A percentile compares a stretch with the other conserved stretches of the same genome.
These are phyloP conservation scores for Barnettozyma salicaria DNA, from an alignment of 805 yeast species.

Conservation along the genomic window DNA sequence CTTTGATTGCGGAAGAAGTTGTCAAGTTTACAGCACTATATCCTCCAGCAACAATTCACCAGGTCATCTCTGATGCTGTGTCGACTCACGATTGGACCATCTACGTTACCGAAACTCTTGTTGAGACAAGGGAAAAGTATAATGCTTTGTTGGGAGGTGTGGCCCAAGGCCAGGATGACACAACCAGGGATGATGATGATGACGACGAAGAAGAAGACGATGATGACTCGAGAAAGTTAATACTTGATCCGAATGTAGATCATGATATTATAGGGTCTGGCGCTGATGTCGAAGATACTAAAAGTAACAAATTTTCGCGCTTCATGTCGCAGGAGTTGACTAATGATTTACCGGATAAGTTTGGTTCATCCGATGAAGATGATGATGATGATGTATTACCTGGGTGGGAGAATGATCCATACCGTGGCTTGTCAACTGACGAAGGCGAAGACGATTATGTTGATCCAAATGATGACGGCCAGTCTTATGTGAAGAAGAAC, in stretches of 20 bases:
- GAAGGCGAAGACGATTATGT: slow-evolving; percentile 62
- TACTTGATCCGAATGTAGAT: slow-evolving; percentile 32
- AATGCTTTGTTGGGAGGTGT: slow-evolving; percentile 89
- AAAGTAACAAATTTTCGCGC: slow-evolving; percentile 29
- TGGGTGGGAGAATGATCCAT: slow-evolving; percentile 15
- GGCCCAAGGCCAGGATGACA: slow-evolving; percentile 28
- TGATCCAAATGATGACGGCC: slow-evolving; percentile 80
- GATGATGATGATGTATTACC: slow-evolving; percentile 29
- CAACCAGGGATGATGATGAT: slow-evolving; percentile 29
- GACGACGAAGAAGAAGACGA: slow-evolving; percentile 31
- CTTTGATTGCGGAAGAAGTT: slow-evolving; percentile 90
- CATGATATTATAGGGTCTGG: slow-evolving; percentile 29
- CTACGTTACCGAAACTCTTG: slow-evolving; percentile 76
- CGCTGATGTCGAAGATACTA: slow-evolving; percentile 17
- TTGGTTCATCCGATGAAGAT: slow-evolving; percentile 48
- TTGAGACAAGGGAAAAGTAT: slow-evolving; percentile 88
- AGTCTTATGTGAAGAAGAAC: slow-evolving; percentile 56
- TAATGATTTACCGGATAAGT: slow-evolving; percentile 49
- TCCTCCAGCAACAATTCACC: slow-evolving; percentile 27
- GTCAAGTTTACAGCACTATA: slow-evolving; percentile 60
- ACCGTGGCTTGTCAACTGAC: slow-evolving; percentile 16
- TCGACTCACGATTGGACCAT: slow-evolving; percentile 58
- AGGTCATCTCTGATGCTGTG: slow-evolving; percentile 32
- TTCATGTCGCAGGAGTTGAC: slow-evolving; percentile 75
- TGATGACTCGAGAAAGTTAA: slow-evolving; percentile 28